Conservation (phyloP, 345 rosid genomes). For the Gossypium ekmanianum region DNA sequence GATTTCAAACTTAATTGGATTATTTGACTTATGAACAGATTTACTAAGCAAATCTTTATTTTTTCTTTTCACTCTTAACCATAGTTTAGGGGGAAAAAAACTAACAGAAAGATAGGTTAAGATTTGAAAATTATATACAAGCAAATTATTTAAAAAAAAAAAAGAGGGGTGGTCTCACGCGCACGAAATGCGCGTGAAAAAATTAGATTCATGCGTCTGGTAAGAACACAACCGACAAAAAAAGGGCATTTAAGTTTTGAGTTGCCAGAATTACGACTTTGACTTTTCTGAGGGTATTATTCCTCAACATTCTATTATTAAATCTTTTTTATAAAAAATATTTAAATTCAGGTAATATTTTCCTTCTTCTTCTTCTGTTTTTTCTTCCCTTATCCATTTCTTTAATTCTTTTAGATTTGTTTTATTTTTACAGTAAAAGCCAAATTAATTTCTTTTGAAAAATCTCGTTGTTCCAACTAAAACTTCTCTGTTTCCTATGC, state of each 20-base stretch:
- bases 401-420: conserved; percentile 2
- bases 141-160: too few relatives aligned
- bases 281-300: background rate
- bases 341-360: background rate
- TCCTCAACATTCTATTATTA: conserved; percentile 1
- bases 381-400: background rate
- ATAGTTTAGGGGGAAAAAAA: too few relatives aligned
- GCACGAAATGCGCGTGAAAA: background rate
- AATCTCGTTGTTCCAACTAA: background rate
- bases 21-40: too few relatives aligned
- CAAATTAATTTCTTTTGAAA: background rate
- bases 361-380: too few relatives aligned
- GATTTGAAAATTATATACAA: too few relatives aligned
- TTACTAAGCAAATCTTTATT: too few relatives aligned
- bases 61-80: too few relatives aligned
- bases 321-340: background rate
- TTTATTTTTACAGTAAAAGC: background rate
- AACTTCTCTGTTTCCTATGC: background rate
- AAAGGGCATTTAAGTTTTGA: background rate
- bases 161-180: too few relatives aligned
- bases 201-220: background rate
- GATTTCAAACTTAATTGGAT: too few relatives aligned
- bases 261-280: background rate
- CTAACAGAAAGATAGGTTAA: too few relatives aligned
- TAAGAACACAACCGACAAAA: background rate